These are phyloP conservation scores for Termitomyces sp. DNA, from an alignment of 768 basidiomycete genomes.

Conservation along the genomic window DNA sequence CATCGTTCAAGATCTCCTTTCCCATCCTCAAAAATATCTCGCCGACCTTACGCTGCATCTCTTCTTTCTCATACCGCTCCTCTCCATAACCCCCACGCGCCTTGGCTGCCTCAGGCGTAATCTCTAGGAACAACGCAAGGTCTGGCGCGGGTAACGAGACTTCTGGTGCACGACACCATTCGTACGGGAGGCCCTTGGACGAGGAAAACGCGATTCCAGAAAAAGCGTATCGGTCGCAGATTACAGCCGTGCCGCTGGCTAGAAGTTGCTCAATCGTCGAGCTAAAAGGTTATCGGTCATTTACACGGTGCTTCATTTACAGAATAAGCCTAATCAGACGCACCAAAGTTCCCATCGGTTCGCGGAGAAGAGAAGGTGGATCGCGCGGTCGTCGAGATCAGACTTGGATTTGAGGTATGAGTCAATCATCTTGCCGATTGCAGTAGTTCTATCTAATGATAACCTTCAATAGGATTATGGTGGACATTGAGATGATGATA, in stretches of 20 bases:
- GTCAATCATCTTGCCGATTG: conserved; percentile 92
- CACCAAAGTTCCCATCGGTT: conserved; percentile 96
- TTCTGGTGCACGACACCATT: conserved; percentile 87
- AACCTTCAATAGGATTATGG: background rate
- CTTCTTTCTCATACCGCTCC: conserved; percentile 82
- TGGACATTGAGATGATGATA: background rate
- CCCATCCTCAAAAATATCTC: conserved; percentile 53
- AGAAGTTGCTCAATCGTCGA: conserved; percentile 58
- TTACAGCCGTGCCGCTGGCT: conserved; percentile 57
- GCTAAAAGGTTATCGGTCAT: conserved; percentile 25
- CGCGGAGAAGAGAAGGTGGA: conserved; percentile 93
- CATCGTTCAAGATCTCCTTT: conserved; percentile 35
- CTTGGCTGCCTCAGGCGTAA: conserved; percentile 64
- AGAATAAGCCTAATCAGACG: background rate
- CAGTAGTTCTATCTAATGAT: conserved; percentile 75
- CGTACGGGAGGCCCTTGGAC: conserved; percentile 62
- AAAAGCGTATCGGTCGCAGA: conserved; percentile 95
- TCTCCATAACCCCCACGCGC: conserved; percentile 76
- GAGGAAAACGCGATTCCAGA: conserved; percentile 90
- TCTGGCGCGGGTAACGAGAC: conserved; percentile 87
- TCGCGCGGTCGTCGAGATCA: conserved; percentile 86
- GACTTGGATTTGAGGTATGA: conserved; percentile 78
- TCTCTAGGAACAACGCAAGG: conserved; percentile 79
- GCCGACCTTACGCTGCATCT: conserved; percentile 65
- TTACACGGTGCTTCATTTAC: background rate